These are phyloP conservation scores for Lecanicillium sp. DNA, from an alignment of 2,329 filamentous ascomycete genomes.

Conservation along the genomic window DNA sequence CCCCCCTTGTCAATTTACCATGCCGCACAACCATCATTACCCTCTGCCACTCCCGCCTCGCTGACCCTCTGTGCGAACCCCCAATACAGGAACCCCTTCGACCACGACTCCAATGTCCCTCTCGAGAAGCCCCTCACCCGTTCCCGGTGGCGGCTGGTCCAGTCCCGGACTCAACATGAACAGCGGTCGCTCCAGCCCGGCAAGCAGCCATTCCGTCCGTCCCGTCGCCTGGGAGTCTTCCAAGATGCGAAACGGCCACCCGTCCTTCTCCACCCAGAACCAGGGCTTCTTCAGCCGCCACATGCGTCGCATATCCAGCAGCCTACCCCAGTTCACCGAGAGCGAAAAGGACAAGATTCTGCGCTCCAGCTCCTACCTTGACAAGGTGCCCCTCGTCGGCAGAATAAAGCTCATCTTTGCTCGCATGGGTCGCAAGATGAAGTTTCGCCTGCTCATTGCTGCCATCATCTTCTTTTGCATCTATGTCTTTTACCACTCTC, in stretches of 20 bases:
- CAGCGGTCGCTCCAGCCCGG: constrained; percentile 65
- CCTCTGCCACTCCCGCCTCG: constrained; percentile 13
- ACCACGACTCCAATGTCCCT: constrained; percentile 64
- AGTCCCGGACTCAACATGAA: constrained; percentile 72
- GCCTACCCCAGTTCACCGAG: constrained; percentile 65
- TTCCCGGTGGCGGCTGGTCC: constrained; percentile 80
- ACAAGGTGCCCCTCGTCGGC: constrained; percentile 40
- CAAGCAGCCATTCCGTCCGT: constrained; percentile 44
- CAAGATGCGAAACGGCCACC: constrained; percentile 71
- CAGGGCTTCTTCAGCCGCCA: constrained; percentile 84
- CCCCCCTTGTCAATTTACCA: not conserved
- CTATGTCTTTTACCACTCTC: constrained; percentile 63
- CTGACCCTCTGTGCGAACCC: constrained; percentile 22
- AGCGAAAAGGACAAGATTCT: constrained; percentile 71
- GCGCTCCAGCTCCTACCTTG: constrained; percentile 49
- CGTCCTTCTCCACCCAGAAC: constrained; percentile 73
- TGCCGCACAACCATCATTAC: not conserved
- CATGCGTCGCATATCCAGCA: constrained; percentile 73
- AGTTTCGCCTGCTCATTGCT: constrained; percentile 54
- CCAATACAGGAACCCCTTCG: constrained; percentile 46
- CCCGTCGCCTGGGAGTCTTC: constrained; percentile 76
- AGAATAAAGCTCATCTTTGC: constrained; percentile 40
- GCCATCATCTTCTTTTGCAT: constrained; percentile 55
- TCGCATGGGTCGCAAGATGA: constrained; percentile 58
- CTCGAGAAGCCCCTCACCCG: constrained; percentile 81